A percentile compares a stretch with the other conserved stretches of the same genome.
Conservation (phyloP, 345 rosid species). For the Salix purpurea region DNA sequence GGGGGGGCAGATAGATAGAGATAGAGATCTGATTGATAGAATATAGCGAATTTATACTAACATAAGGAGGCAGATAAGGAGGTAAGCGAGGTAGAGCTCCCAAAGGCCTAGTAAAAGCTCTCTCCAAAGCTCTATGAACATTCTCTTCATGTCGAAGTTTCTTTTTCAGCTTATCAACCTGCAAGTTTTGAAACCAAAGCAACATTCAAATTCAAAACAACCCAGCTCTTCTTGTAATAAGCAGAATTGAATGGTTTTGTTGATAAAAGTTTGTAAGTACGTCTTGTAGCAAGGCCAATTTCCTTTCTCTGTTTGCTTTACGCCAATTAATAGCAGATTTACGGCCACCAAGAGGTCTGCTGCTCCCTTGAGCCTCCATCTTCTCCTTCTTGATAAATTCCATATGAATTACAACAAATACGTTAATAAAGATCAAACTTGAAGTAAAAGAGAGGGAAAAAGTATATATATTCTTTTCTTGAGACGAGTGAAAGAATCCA, state of each 20-base stretch:
- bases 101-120: slow-evolving; percentile 83
- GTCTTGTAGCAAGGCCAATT: slow-evolving; percentile 77
- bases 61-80: slow-evolving; percentile 77
- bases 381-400: slow-evolving; percentile 42
- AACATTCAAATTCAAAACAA: neutral
- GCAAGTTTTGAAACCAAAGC: slow-evolving; percentile 2
- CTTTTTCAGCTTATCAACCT: slow-evolving; percentile 87
- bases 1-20: neutral
- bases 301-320: slow-evolving; percentile 66
- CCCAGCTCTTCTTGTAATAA: neutral
- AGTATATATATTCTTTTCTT: slow-evolving; percentile 33
- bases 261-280: slow-evolving; percentile 31
- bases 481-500: slow-evolving; percentile 53
- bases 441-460: slow-evolving; percentile 22
- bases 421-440: slow-evolving; percentile 2
- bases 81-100: slow-evolving; percentile 96
- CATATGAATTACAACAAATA: slow-evolving; percentile 17
- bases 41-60: slow-evolving; percentile 35
- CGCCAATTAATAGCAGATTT: slow-evolving; percentile 52
- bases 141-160: slow-evolving; percentile 81
- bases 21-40: neutral
- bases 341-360: slow-evolving; percentile 31
- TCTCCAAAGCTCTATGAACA: slow-evolving; percentile 77
- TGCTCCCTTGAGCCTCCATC: slow-evolving; percentile 50
- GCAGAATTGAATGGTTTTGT: neutral